Evolutionary conservation across 2,329 filamentous ascomycete genomes (phyloP), one percentile per base, ranked within the genome.

Genomic region (Talaromyces verruculosus): DNA sequence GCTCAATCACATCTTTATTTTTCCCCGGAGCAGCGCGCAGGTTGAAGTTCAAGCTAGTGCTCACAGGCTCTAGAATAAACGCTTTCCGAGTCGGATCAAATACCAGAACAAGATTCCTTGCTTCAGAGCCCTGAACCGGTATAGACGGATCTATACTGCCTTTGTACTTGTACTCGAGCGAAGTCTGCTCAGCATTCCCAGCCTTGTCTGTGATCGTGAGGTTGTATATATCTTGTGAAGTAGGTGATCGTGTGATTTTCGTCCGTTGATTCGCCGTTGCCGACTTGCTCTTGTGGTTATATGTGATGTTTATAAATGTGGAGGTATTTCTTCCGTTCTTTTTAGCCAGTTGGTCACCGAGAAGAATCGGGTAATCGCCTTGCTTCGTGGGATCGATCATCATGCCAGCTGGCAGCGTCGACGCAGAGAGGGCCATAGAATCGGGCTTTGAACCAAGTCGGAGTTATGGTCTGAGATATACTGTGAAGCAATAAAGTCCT

Each of bases 21-120:
- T 89, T 89, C 69, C 84, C 85, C 2, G 90, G 91, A 15, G 88
- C 88, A 64, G 85, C 87, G 62, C 86, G 88, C 63, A 97, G 80
- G 77, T 97, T 97, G 89, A 97, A 93, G 73, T 92, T 89, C 78
- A 96, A 90, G 45, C 89, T 88, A n/a, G 89, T 90, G 74, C 92
- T 87, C 64, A 97, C 82, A 61, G 88, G 88, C 80, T 97, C 92
- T 64, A 97, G 84, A 33, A 95, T 88, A 70, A 95, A 95, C 65
- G 85, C 89, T 73, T 94, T 88, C 62, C 87, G 88, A 19, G 84
- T 81, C 8, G 89, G 84, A 76, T 96, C 91, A 74, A 94, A 95
- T 66, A 94, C 85, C 61, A 96, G 84, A 10, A 84, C 81, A 58
- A 81, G 70, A 58, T 75, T 76, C 63, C 72, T 75, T 39, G 75